A percentile compares a stretch with the other conserved stretches of the same genome.
These are phyloP conservation scores for Corynascus novoguineensis DNA, from an alignment of 495 filamentous ascomycete genomes.

Conservation along the genomic window DNA sequence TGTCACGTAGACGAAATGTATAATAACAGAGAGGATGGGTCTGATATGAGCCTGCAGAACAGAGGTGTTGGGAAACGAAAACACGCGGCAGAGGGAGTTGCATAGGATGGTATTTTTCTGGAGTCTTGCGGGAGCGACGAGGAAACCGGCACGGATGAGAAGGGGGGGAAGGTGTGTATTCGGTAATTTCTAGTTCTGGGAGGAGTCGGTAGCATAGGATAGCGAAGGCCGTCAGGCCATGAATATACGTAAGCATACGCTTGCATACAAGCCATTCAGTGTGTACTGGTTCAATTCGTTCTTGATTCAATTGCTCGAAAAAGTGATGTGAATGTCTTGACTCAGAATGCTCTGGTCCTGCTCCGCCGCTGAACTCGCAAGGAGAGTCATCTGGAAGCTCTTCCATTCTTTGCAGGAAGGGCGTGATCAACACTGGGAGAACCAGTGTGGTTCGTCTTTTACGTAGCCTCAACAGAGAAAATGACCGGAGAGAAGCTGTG, in stretches of 20 bases:
- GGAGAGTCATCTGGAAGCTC: no score
- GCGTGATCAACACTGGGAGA: no score
- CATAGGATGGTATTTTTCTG: constrained; percentile 3
- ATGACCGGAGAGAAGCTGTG: no score
- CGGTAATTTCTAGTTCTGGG: neutral
- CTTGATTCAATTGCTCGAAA: no score
- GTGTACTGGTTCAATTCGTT: no score
- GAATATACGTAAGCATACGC: neutral
- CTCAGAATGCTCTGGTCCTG: no score
- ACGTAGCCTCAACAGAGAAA: no score
- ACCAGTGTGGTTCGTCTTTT: no score
- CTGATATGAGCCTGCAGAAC: neutral
- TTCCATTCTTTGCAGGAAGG: no score
- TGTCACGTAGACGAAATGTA: constrained; percentile 24
- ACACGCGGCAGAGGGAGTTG: neutral
- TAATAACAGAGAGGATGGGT: constrained; percentile 19
- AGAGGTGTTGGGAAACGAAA: neutral
- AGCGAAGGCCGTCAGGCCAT: neutral
- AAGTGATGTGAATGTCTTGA: no score
- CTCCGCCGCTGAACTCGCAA: no score
- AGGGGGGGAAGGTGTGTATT: neutral
- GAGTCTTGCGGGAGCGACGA: neutral
- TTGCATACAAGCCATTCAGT: neutral
- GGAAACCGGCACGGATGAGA: neutral
- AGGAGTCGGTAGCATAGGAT: neutral